Percentiles rank a stretch among this genome's conserved stretches.
These are phyloP conservation scores for Blastobotrys persicus DNA, from an alignment of 1,139 yeast genomes.

Conservation along the genomic window DNA sequence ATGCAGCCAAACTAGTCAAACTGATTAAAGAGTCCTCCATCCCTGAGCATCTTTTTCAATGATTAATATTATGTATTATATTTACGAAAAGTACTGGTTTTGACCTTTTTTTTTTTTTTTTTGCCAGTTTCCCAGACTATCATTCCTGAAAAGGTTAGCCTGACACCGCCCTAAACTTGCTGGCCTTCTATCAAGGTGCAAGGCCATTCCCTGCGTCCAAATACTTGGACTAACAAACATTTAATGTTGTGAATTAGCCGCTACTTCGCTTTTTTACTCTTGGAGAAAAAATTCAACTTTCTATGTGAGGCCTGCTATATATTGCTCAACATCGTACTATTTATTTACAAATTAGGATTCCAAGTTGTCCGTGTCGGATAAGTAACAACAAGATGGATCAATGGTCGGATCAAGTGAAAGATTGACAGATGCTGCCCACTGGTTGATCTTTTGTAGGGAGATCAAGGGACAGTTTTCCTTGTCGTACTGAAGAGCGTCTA, in stretches of 20 bases:
- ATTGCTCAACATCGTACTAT: too few relatives aligned
- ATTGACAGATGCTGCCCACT: constrained; percentile 17
- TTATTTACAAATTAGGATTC: not conserved
- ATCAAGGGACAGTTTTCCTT: constrained; percentile 13
- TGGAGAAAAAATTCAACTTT: too few relatives aligned
- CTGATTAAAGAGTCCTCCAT: constrained; percentile 23
- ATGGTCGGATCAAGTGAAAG: constrained; percentile 21
- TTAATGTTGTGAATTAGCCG: too few relatives aligned
- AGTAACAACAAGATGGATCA: constrained; percentile 16
- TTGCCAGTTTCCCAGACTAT: too few relatives aligned
- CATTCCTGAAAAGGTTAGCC: not conserved
- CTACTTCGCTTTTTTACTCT: too few relatives aligned
- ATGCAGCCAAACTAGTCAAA: constrained; percentile 25
- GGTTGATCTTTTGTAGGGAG: constrained; percentile 15
- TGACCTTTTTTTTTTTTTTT: too few relatives aligned
- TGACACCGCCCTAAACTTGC: not conserved
- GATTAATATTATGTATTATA: not conserved
- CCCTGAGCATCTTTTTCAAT: constrained; percentile 13
- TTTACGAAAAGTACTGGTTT: too few relatives aligned
- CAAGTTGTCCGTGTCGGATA: not conserved
- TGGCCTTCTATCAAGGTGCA: too few relatives aligned
- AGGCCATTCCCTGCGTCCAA: too few relatives aligned
- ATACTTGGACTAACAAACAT: too few relatives aligned
- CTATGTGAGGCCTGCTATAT: too few relatives aligned
- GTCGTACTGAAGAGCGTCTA: constrained; percentile 37